Evolutionary conservation across 140 eudicot species (phyloP), one percentile per base, ranked within the genome.

Genomic region (Erigeron philadelphicus): DNA sequence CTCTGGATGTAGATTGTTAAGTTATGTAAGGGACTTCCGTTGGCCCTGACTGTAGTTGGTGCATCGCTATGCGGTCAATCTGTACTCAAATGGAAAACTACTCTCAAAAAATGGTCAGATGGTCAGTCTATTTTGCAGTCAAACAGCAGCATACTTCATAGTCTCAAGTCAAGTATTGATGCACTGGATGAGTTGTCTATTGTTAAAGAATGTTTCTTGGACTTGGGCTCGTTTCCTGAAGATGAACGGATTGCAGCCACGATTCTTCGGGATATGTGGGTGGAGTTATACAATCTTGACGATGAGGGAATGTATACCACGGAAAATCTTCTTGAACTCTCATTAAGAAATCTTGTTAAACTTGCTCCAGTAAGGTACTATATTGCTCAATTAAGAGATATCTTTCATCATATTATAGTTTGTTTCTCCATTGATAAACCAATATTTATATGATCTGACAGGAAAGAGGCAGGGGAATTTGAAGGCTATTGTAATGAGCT

Each of bases 221-320:
- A 80, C 69, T 64, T 80, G 16, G 84, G 64, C 1, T 80, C 68
- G n/a, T 75, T 76, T 71, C 78, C 84, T 59, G 75, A 72, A 72
- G 73, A 72, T 53, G 73, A 81, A 61, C 61, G 60, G 46, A 66
- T 80, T 46, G 21, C 80, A 21, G 75, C 76, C 56, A 8, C 72
- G 2, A 23, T 60, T 35, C 78, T 75, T 66, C 9, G 43, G 68
- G 80, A 80, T 66, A 71, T 80, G 78, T 72, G 81, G 78, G 75
- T 25, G 58, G 76, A 76, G 68, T 11, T 75, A 17, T 76, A 80
- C 64, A 35, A 72, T 45, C 74, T 66, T 7, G 81, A 76, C 12
- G 69, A 66, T 42, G 78, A 71, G 9, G 84, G 78, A 56, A 67
- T 66, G 53, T 13, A 43, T 25, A 61, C 80, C 12, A n/a, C 68